Percentiles rank a stretch among this genome's conserved stretches.
Conservation (phyloP, 2,329 filamentous ascomycete species). For the Cladosporium sp. region DNA sequence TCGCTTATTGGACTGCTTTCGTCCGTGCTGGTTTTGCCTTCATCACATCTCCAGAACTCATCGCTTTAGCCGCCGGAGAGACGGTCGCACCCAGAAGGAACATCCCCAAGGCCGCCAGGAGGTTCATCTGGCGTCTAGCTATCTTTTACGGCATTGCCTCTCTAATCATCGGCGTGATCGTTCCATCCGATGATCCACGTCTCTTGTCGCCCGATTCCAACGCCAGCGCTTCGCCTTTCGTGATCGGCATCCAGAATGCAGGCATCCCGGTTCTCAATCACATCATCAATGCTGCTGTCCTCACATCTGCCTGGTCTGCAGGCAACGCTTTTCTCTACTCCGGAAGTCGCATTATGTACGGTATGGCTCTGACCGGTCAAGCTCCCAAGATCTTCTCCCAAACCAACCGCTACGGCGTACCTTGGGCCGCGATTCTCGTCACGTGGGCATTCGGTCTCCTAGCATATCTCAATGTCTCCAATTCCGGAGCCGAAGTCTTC, state of each 20-base stretch:
- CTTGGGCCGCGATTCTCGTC: constrained; percentile 46
- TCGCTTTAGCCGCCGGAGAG: constrained; percentile 23
- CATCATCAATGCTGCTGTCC: constrained; percentile 63
- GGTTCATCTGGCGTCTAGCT: constrained; percentile 20
- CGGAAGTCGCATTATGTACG: constrained; percentile 49
- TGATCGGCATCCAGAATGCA: constrained; percentile 56
- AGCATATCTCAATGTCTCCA: constrained; percentile 35
- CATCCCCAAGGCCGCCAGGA: constrained; percentile 22
- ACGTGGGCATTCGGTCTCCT: constrained; percentile 34
- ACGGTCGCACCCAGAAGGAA: constrained; percentile 18
- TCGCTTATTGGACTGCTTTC: constrained; percentile 35
- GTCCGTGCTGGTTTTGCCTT: constrained; percentile 22
- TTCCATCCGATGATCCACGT: constrained; percentile 36
- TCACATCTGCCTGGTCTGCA: constrained; percentile 59
- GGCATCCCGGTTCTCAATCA: constrained; percentile 56
- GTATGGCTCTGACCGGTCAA: constrained; percentile 57
- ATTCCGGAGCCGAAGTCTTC: constrained; percentile 33
- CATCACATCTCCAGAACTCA: constrained; percentile 21
- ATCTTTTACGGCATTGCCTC: constrained; percentile 39
- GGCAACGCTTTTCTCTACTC: constrained; percentile 52
- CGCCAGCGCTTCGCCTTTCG: constrained; percentile 47
- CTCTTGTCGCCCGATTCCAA: constrained; percentile 23
- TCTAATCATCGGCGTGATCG: constrained; percentile 34
- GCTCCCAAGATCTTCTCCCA: constrained; percentile 52
- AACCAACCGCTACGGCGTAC: constrained; percentile 40